A percentile compares a stretch with the other conserved stretches of the same genome.
These are phyloP conservation scores for Isabelozyma pseudorhagii DNA, from an alignment of 805 yeast species.

Conservation along the genomic window DNA sequence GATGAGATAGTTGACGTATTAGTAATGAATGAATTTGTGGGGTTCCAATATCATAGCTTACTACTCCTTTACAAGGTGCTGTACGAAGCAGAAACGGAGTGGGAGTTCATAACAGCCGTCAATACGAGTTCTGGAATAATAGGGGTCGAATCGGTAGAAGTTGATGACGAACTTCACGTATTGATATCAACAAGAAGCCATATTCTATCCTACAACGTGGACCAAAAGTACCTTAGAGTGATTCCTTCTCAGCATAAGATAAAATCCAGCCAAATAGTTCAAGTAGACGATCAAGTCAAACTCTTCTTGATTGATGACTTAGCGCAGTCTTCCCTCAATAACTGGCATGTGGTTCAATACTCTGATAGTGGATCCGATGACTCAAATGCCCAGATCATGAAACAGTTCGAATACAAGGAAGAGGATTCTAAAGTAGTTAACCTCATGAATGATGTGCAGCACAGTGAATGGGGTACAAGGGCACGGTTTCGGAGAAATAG, in stretches of 20 bases:
- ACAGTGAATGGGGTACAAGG: conserved; percentile 5
- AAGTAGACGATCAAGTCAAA: neutral
- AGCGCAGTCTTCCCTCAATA: neutral
- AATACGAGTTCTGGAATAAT: neutral
- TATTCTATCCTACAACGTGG: neutral
- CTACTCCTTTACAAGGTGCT: neutral
- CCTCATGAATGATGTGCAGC: conserved; percentile 9
- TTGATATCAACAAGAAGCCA: neutral
- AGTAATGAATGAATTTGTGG: neutral
- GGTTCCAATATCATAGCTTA: neutral
- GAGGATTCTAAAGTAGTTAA: conserved; percentile 9
- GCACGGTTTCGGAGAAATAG: conserved; percentile 3
- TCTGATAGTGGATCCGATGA: conserved; percentile 3
- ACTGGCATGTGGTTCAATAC: neutral
- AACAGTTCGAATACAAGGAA: conserved; percentile 6
- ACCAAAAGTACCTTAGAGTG: neutral
- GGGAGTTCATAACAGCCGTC: neutral
- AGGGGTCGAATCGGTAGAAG: neutral
- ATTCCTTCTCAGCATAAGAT: neutral
- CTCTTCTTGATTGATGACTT: neutral
- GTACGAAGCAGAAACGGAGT: neutral
- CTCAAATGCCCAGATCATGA: conserved; percentile 6
- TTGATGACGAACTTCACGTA: neutral
- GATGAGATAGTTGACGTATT: neutral
- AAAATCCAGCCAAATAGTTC: neutral